Conservation (phyloP, 805 yeast species). For the Suhomyces faveliae region DNA sequence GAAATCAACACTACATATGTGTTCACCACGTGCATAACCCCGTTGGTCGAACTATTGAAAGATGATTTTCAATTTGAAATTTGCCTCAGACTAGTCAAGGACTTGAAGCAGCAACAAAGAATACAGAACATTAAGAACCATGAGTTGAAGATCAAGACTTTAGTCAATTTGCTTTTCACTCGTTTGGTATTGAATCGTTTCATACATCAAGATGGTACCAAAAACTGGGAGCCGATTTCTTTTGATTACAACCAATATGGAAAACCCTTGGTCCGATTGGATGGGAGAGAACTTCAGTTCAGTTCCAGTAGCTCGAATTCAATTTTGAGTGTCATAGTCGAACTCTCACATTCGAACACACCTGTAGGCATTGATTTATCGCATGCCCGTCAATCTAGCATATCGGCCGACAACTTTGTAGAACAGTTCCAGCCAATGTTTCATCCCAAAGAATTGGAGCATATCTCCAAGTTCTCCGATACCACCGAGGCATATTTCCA, state of each 20-base stretch:
- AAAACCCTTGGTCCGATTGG: slow-evolving; percentile 48
- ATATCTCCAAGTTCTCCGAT: slow-evolving; percentile 24
- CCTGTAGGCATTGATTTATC: slow-evolving; percentile 41
- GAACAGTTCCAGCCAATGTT: slow-evolving; percentile 27
- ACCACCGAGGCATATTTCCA: slow-evolving; percentile 21
- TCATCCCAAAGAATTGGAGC: background rate
- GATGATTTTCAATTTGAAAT: slow-evolving; percentile 49
- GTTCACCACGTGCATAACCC: slow-evolving; percentile 16
- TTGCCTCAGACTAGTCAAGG: slow-evolving; percentile 42
- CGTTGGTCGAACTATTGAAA: slow-evolving; percentile 7
- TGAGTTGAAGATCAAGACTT: slow-evolving; percentile 33
- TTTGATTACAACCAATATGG: slow-evolving; percentile 46
- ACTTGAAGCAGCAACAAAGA: slow-evolving; percentile 40
- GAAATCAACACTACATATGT: slow-evolving; percentile 1
- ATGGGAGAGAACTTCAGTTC: slow-evolving; percentile 34
- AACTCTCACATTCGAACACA: slow-evolving; percentile 15
- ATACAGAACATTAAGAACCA: slow-evolving; percentile 40
- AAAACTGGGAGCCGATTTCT: slow-evolving; percentile 19
- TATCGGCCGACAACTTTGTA: slow-evolving; percentile 27
- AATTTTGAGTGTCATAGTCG: slow-evolving; percentile 46
- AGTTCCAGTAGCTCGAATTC: slow-evolving; percentile 61
- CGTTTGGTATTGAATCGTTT: slow-evolving; percentile 38
- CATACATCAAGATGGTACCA: slow-evolving; percentile 14
- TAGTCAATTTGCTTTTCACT: slow-evolving; percentile 49
- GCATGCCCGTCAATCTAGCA: slow-evolving; percentile 27